Evolutionary conservation across 2,329 filamentous ascomycete species (phyloP), one percentile per base, ranked within the genome.

Genomic region (Colletotrichum magnum): DNA sequence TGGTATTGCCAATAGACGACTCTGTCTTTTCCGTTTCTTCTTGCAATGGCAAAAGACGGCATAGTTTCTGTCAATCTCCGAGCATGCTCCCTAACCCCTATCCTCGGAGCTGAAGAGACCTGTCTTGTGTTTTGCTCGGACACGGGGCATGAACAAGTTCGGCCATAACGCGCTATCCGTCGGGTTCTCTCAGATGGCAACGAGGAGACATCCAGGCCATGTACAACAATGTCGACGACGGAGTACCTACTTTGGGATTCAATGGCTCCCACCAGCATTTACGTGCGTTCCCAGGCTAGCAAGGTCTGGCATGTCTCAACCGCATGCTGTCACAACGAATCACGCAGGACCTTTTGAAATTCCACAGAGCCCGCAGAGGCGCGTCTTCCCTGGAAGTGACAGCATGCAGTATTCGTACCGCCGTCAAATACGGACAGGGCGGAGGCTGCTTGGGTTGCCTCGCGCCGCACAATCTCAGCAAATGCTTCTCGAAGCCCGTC

Each of bases 241-340:
- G 39, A 41, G 47, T 41, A 58, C 47, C 47, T 65, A 36, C 32
- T 36, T 36, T 36, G 32, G 32, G 32, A 24, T 36, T 36, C 32
- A 10, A 36, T 36, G 32, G 32, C 32, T 36, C 32, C 32, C 56
- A 47, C 21, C 26, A 41, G 24, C 18, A 58, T 47, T 68, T 48
- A 64, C 60, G 52, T 47, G 60, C 41, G 41, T 65, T 43, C 43
- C 59, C 54, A 54, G n/a, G 47, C 66, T 65, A 65, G 61, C 66
- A 65, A 48, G 66, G 66, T 59, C 59, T 15, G 62, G 54, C 61
- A 54, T 68, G 66, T 65, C 66, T 68, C 50, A 60, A 54, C 54
- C 54, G 54, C 54, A 56, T 59, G 3, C 41, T 45, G 24, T 59
- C 50, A 36, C 32, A 24, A 39, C 66, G 66, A 68, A 68, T 68